Conservation (phyloP, 2,329 filamentous ascomycete genomes). For the Bimuria novae-zelandiae region DNA sequence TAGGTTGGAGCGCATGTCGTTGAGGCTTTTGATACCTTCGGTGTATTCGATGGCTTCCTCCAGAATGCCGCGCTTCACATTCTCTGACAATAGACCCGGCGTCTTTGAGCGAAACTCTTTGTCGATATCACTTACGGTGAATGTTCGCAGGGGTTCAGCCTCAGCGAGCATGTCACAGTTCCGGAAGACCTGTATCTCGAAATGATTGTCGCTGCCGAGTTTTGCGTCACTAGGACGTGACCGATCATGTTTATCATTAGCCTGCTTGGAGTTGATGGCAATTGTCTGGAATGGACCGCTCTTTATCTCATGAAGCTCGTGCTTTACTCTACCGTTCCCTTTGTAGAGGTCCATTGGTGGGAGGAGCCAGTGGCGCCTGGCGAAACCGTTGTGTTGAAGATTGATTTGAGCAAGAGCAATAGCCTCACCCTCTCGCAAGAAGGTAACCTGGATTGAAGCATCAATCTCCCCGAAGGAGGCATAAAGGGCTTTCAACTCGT, state of each 20-base stretch:
- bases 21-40: neutral
- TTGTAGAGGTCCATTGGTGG: conserved; percentile 6
- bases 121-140: conserved; percentile 1
- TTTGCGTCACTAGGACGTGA: neutral
- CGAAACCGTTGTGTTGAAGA: conserved; percentile 12
- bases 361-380: conserved; percentile 5
- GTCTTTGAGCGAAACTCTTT: neutral
- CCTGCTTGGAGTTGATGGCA: conserved; percentile 7
- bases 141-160: neutral
- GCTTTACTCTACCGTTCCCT: conserved; percentile 8
- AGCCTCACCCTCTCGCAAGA: conserved; percentile 2
- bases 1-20: conserved; percentile 1
- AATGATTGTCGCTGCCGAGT: conserved; percentile 13
- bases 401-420: conserved; percentile 8
- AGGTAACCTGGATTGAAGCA: conserved; percentile 9
- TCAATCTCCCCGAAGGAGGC: conserved; percentile 6
- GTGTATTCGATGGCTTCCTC: conserved; percentile 4
- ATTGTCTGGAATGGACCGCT: conserved; percentile 10
- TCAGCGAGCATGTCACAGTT: conserved; percentile 8
- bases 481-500: neutral
- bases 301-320: conserved; percentile 9
- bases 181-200: conserved; percentile 9
- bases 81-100: neutral
- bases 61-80: conserved; percentile 6
- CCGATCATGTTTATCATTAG: conserved; percentile 12